Conservation (phyloP, 2,329 filamentous ascomycete genomes). For the Alternaria novae-zelandiae region DNA sequence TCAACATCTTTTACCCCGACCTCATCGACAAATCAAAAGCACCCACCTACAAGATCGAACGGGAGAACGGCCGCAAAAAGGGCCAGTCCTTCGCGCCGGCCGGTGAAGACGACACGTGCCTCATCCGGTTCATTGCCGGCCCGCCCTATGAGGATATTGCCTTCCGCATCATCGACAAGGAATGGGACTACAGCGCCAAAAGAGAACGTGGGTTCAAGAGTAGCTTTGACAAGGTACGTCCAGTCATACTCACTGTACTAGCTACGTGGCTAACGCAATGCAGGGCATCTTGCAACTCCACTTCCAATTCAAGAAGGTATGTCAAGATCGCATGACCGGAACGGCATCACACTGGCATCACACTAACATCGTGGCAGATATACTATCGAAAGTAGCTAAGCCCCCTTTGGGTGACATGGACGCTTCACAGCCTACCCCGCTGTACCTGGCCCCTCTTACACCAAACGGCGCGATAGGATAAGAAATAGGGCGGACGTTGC, state of each 20-base stretch:
- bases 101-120: constrained; percentile 94
- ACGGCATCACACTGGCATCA: constrained; percentile 16
- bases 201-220: constrained; percentile 93
- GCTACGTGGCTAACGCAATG: constrained; percentile 36
- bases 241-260: neutral
- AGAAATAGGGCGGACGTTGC: constrained; percentile 2
- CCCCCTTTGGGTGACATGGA: neutral
- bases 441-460: neutral
- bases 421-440: neutral
- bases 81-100: constrained; percentile 93
- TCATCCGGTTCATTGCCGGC: constrained; percentile 94
- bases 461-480: neutral
- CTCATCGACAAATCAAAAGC: constrained; percentile 94
- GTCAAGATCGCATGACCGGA: constrained; percentile 17
- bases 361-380: constrained; percentile 47
- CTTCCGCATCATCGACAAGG: constrained; percentile 95
- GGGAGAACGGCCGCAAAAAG: constrained; percentile 85
- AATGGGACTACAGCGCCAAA: constrained; percentile 99
- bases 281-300: constrained; percentile 94
- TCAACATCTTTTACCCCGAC: constrained; percentile 99
- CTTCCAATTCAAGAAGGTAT: constrained; percentile 98
- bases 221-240: constrained; percentile 93
- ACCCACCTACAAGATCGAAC: constrained; percentile 93
- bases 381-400: constrained; percentile 55
- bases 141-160: constrained; percentile 97